Conservation (phyloP, 768 basidiomycete species). For the Suillus variegatus region DNA sequence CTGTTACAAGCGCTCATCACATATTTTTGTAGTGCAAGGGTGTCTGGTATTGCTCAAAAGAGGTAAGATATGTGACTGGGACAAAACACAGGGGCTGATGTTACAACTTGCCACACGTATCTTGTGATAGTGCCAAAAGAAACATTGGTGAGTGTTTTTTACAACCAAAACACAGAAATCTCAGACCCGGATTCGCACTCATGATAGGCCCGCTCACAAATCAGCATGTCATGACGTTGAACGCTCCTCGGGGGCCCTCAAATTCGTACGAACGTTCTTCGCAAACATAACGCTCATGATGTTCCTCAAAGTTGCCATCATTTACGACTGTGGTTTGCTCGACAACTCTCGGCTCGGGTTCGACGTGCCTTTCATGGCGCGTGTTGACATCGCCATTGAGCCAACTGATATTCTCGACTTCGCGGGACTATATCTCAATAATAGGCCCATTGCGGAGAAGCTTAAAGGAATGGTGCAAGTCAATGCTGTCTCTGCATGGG, state of each 20-base stretch:
- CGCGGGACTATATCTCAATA: conserved; percentile 13
- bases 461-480: conserved; percentile 19
- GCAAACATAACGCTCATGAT: conserved; percentile 11
- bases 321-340: conserved; percentile 15
- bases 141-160: conserved; percentile 15
- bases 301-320: conserved; percentile 15
- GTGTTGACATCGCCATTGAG: conserved; percentile 18
- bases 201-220: conserved; percentile 18
- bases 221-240: conserved; percentile 11
- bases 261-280: conserved; percentile 15
- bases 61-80: not conserved
- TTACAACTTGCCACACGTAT: not conserved
- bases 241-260: conserved; percentile 17
- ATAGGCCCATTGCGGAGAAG: conserved; percentile 8
- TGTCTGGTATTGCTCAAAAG: conserved; percentile 24
- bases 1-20: not conserved
- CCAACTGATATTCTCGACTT: conserved; percentile 10
- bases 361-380: conserved; percentile 17
- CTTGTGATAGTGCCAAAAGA: conserved; percentile 16
- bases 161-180: not conserved
- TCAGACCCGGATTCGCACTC: not conserved
- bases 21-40: conserved; percentile 17
- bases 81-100: not conserved
- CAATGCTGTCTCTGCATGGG: conserved; percentile 1
- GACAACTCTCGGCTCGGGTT: conserved; percentile 15